Percentiles rank a stretch among this genome's conserved stretches.
phyloP scores from a whole-genome alignment of 805 yeast genomes.

The Wickerhamiella sergipiensis region DNA sequence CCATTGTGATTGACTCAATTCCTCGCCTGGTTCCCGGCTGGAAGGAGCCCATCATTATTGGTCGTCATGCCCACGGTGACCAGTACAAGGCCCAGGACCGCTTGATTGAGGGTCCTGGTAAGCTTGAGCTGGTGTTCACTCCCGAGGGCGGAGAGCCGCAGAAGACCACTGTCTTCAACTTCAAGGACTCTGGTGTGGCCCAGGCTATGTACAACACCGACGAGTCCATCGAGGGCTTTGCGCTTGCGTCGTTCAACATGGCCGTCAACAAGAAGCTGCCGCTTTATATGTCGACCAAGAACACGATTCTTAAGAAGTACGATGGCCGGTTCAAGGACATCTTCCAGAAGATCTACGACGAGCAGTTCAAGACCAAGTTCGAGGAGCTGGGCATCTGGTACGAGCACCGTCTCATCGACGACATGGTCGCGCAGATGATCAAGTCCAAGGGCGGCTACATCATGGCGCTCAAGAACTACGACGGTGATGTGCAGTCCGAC shows the following conservation, averaged over 20 bases:
- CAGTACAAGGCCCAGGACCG: constrained; percentile 90
- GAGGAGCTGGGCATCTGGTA: constrained; percentile 82
- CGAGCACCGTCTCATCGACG: constrained; percentile 93
- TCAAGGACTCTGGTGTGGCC: constrained; percentile 64
- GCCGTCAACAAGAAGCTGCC: constrained; percentile 71
- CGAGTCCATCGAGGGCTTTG: constrained; percentile 79
- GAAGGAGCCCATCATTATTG: constrained; percentile 92
- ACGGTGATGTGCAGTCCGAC: constrained; percentile 95
- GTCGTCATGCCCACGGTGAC: constrained; percentile 96
- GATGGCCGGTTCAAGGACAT: constrained; percentile 94
- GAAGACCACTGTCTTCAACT: constrained; percentile 53
- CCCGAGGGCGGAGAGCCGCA: constrained; percentile 49
- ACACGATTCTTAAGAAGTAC: constrained; percentile 84
- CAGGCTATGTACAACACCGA: constrained; percentile 93
- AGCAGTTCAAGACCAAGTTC: constrained; percentile 53
- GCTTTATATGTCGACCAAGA: constrained; percentile 79
- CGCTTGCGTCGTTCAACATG: constrained; percentile 80
- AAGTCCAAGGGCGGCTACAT: constrained; percentile 91
- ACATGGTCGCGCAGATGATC: constrained; percentile 98
- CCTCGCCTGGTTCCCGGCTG: constrained; percentile 85
- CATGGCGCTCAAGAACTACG: constrained; percentile 94
- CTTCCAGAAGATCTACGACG: constrained; percentile 67
- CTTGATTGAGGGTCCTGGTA: constrained; percentile 68
- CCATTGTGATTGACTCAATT: constrained; percentile 77
- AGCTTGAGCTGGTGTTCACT: constrained; percentile 60